Evolutionary conservation across 163 green algal species (phyloP), one percentile per base, ranked within the genome.

Genomic region (Chloroidium sp.): DNA sequence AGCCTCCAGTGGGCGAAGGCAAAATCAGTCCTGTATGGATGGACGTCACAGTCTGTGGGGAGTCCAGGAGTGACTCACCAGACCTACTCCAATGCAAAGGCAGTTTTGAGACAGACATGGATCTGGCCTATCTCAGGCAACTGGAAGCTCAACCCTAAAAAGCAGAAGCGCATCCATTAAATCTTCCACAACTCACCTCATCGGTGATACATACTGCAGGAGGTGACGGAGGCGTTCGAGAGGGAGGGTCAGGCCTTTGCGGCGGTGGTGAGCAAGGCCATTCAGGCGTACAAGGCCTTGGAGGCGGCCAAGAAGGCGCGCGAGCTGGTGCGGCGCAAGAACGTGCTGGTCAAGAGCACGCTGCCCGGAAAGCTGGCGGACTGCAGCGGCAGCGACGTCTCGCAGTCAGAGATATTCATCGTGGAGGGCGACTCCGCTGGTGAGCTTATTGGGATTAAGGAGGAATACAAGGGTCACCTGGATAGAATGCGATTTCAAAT

Each of bases 331-430:
- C 90, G 94, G 14, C 87, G 94, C 75, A 98, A 98, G 89, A 89
- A 80, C 61, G 90, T 92, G 76, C 91, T 98, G n/a, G 94, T 87
- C 1, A 87, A 87, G 61, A 93, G 86, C 62, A 95, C 88, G 69
- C 93, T 99, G 82, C 96, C 96, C 0, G 96, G 96, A 62, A 99
- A 99, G 91, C 93, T 99, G 76, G 93, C 95, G 0, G 96, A 99
- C 89, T 99, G 95, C 92, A 90, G 86, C n/a, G 89, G 69, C 62
- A 85, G 69, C 14, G 85, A 94, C 74, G 80, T 76, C 0, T 84
- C 84, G 1, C 86, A 88, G 6, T 93, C 84, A 2, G 97, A 99
- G 88, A 95, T 99, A 57, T 99, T 99, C 86, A 85, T 99, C 0
- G 97, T 99, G 57, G 97, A 99, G 87, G 97, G 97, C 0, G 96